These are phyloP conservation scores for Picochlorum sp. DNA, from an alignment of 139 green algal genomes.

Conservation along the genomic window DNA sequence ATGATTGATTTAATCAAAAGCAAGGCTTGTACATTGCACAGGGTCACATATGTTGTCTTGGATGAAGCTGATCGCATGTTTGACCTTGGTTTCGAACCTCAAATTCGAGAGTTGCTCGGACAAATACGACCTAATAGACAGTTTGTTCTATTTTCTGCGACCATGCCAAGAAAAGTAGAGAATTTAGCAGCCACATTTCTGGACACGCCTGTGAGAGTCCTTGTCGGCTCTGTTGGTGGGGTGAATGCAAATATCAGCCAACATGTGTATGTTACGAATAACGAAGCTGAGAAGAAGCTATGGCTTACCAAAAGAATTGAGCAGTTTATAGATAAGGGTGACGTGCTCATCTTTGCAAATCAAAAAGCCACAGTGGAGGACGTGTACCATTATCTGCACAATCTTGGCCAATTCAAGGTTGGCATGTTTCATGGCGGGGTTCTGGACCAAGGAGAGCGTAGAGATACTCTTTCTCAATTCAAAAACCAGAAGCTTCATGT, in stretches of 20 bases:
- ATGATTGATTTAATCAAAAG: conserved; percentile 75
- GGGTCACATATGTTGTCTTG: conserved; percentile 80
- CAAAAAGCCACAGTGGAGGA: conserved; percentile 72
- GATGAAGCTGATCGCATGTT: conserved; percentile 98
- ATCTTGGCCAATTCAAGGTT: conserved; percentile 27
- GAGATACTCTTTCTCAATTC: conserved; percentile 54
- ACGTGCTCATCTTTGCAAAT: conserved; percentile 87
- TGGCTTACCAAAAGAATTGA: conserved; percentile 67
- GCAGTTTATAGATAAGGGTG: conserved; percentile 70
- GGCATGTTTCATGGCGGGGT: conserved; percentile 82
- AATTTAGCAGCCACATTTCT: conserved; percentile 67
- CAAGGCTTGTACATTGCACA: conserved; percentile 54
- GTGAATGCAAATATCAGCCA: conserved; percentile 74
- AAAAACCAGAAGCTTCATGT: conserved; percentile 33
- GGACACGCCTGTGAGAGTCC: conserved; percentile 65
- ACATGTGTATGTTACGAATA: conserved; percentile 37
- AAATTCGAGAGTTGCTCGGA: conserved; percentile 73
- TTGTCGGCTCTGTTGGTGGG: conserved; percentile 39
- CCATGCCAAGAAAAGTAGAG: conserved; percentile 78
- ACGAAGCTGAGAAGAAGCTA: conserved; percentile 52
- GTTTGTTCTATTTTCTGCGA: conserved; percentile 88
- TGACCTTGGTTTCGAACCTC: conserved; percentile 92
- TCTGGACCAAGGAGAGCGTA: conserved; percentile 77
- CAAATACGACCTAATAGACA: conserved; percentile 80
- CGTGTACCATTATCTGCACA: conserved; percentile 42